Evolutionary conservation across 192 early-diverging fungal genomes (phyloP), one percentile per base, ranked within the genome.

Genomic region (Backusella westeae): DNA sequence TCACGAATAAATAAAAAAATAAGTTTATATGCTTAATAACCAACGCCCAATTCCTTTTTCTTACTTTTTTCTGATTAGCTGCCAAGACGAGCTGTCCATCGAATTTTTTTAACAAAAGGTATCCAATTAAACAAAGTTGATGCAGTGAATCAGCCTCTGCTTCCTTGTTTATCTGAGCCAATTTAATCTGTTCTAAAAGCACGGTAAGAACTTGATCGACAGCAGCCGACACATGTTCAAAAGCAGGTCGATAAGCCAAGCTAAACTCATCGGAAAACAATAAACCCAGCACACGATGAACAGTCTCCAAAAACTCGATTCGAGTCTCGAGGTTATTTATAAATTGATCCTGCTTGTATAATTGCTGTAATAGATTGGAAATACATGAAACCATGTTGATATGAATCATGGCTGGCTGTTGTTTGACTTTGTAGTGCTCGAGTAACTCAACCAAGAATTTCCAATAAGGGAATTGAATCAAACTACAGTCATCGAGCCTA

Each of bases 391-490:
- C 72, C 15, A 81, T 32, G 32, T 72, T 72, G 15, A 74, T 67
- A 67, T 76, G 76, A 21, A 81, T 72, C 26, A 74, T 38, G 32
- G 77, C 69, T 75, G 70, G 41, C 2, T 44, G 36, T 65, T 81
- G 41, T 21, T 41, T 71, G 26, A 26, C 59, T 21, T 75, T 52
- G 46, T 69, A 81, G 44, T 81, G 77, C 15, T 59, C 21, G 10
- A 81, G 52, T 8, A 82, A 46, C 3, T 73, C 38, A 10, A 23
- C 17, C 14, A 82, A 69, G 2, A 82, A 26, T 17, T 52, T 68
- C 81, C 81, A 82, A 56, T 82, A 82, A 42, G 36, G 49, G 21
- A 42, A 23, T 19, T 78, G 53, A 36, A 78, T 53, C 59, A 78
- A 39, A 36, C 73, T 44, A 34, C 46, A 72, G 9, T 82, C 77